Evolutionary conservation across 805 yeast species (phyloP).

Genomic region (Nadsonia fulvescens): DNA sequence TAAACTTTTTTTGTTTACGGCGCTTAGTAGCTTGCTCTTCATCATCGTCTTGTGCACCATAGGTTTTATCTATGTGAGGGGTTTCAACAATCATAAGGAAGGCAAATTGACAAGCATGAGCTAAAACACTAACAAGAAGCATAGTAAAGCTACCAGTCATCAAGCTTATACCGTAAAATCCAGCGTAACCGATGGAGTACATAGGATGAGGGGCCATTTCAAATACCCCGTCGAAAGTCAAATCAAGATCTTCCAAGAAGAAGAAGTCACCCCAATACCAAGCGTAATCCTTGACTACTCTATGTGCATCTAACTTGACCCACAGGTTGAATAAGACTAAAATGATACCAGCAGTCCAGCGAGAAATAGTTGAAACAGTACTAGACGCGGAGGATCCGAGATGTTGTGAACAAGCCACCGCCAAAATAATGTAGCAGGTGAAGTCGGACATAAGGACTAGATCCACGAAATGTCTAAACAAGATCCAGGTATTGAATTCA

Average conservation of each 20-base stretch:
- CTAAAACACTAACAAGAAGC: constrained; percentile 48
- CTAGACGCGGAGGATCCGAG: constrained; percentile 18
- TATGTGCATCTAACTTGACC: constrained; percentile 77
- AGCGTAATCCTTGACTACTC: constrained; percentile 76
- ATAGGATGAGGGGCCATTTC: constrained; percentile 85
- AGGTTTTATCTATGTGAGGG: constrained; percentile 74
- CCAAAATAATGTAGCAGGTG: constrained; percentile 51
- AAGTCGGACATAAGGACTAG: constrained; percentile 74
- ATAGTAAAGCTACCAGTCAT: constrained; percentile 59
- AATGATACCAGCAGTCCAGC: constrained; percentile 39
- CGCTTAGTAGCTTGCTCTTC: constrained; percentile 10
- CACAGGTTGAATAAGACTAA: constrained; percentile 59
- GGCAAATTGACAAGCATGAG: constrained; percentile 61
- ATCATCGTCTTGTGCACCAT: constrained; percentile 18
- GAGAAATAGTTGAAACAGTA: constrained; percentile 23
- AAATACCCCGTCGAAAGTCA: constrained; percentile 76
- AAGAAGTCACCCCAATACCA: constrained; percentile 95
- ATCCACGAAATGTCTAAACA: constrained; percentile 65
- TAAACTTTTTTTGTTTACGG: constrained; percentile 6
- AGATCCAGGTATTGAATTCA: constrained; percentile 70
- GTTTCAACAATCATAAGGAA: constrained; percentile 62
- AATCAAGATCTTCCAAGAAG: constrained; percentile 50
- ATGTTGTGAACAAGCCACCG: constrained; percentile 26
- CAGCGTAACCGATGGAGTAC: constrained; percentile 80
- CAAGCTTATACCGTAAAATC: constrained; percentile 69